phyloP scores from a whole-genome alignment of 2,329 filamentous ascomycete genomes.

The Graphiopsis chlorocephala region DNA sequence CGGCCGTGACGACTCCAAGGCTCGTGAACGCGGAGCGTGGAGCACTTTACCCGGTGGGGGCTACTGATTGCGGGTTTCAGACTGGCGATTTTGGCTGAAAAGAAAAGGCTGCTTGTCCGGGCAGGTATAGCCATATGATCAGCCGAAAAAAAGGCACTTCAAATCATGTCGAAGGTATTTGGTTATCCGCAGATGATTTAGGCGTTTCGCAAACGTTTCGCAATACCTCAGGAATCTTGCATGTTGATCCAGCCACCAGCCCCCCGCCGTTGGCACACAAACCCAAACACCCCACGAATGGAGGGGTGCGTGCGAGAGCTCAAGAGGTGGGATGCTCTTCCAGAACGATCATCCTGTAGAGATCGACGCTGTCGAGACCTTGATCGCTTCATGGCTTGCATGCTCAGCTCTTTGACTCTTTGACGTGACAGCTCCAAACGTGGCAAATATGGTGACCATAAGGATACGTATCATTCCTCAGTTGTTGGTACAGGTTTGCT shows the following conservation, averaged over 20 bases:
- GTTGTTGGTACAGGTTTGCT: background rate
- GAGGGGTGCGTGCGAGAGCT: background rate
- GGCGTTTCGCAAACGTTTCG: background rate
- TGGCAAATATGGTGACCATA: background rate
- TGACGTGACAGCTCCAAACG: background rate
- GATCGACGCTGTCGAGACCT: background rate
- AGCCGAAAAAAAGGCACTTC: background rate
- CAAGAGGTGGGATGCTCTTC: background rate
- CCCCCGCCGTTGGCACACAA: slow-evolving; percentile 10
- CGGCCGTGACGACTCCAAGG: slow-evolving; percentile 1
- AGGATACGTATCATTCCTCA: background rate
- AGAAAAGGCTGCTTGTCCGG: background rate
- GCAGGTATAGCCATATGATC: background rate
- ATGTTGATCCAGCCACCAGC: background rate
- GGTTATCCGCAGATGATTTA: no score
- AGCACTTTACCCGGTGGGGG: background rate
- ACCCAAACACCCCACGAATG: slow-evolving; percentile 4
- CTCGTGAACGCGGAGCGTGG: slow-evolving; percentile 3
- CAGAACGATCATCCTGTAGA: background rate
- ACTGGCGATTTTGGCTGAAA: slow-evolving; percentile 2
- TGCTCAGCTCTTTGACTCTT: background rate
- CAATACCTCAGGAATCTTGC: background rate
- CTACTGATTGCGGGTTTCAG: background rate
- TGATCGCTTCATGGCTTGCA: background rate
- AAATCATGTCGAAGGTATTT: slow-evolving; percentile 1